Base-by-base conservation (phyloP, 73 alveolate species). In the Uronychia binucleata region DNA sequence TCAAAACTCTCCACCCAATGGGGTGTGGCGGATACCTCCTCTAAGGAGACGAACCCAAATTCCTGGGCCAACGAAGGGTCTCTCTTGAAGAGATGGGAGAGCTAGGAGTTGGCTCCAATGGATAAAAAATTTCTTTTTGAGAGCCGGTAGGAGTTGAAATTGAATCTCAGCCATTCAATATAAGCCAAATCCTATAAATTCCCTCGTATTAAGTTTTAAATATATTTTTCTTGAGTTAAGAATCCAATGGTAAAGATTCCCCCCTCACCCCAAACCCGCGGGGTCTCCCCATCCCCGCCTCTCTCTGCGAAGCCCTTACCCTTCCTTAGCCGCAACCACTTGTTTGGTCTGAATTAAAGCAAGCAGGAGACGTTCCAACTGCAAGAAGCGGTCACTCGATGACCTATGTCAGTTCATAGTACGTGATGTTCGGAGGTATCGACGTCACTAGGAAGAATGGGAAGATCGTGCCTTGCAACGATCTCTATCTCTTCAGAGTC, bases 311-410 rank as follows among this genome's bases (percentile, higher is more conserved):
- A 26, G 5, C 1, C 59, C 31, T 1, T 28, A 8, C n/a, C 82
- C 57, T 57, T 34, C 59, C 77, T 34, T 79, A 93, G 98, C 98
- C 98, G 57, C 93, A 95, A 91, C 97, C 96, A 34, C 84, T 96
- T 74, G 90, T 94, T 82, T 96, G 99, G 99, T 87, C 89, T 81
- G 33, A 90, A 83, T 46, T 92, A 30, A 92, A 92, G 83, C 81
- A 81, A 59, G 85, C 91, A 33, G 99, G 99, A 58, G 89, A 88
- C 75, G 92, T 79, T 34, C 99, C 99, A 30, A 60, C 94, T 74
- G 88, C 97, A 30, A 78, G 99, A 81, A 91, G 97, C 28, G 99
- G 99, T 28, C 99, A 96, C 83, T 88, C 98, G 29, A 80, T 96
- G 83, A 90, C 93, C 35, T 85, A 88, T 59, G 94, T 94, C 28